phyloP scores from a whole-genome alignment of 75 land plant genomes.

The Chamaecyparis obtusa region DNA sequence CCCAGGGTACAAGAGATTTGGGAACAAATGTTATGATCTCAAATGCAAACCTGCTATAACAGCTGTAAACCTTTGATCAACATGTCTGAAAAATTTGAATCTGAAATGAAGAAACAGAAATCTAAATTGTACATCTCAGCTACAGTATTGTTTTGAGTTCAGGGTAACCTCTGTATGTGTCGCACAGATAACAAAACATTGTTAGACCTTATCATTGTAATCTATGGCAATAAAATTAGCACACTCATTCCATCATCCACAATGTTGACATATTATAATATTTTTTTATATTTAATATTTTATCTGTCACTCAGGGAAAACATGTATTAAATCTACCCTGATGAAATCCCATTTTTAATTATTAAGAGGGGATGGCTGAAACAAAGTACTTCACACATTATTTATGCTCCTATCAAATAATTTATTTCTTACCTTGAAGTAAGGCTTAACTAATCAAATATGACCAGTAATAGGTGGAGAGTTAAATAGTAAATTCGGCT shows the following conservation, averaged over 20 bases:
- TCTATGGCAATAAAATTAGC: not conserved
- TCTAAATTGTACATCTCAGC: not conserved
- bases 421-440: not conserved
- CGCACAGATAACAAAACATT: not conserved
- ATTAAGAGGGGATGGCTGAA: not conserved
- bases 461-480: not conserved
- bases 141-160: not conserved
- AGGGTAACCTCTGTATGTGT: not conserved
- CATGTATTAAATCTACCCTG: not conserved
- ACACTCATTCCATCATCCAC: not conserved
- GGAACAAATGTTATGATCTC: not conserved
- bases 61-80: not conserved
- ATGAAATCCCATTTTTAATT: not conserved
- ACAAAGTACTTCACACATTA: not conserved
- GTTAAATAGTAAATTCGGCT: not conserved
- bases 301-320: not conserved
- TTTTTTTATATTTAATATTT: not conserved
- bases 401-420: not conserved
- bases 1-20: not conserved
- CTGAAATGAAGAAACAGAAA: not conserved
- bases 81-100: not conserved
- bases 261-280: not conserved
- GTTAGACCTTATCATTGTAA: not conserved
- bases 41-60: not conserved
- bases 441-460: not conserved